Conservation (phyloP, 352 stramenopile genomes). For the Phytophthora agathidicida region DNA sequence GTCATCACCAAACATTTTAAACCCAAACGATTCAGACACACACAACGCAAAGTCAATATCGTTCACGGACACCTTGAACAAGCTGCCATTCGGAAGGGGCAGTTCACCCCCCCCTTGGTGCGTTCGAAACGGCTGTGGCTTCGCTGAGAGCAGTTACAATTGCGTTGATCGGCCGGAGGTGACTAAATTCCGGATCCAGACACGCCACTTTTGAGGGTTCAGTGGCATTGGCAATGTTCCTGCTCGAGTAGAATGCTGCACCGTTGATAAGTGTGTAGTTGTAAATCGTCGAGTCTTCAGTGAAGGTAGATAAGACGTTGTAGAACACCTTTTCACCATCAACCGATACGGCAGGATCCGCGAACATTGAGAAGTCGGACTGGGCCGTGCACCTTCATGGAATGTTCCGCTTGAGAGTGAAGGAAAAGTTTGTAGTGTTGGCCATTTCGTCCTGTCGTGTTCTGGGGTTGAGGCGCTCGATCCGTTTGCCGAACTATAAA, state of each 20-base stretch:
- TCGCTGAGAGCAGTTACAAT: slow-evolving; percentile 2
- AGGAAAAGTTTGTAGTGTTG: slow-evolving; percentile 30
- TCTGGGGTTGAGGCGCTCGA: background rate
- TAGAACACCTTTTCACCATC: slow-evolving; percentile 22
- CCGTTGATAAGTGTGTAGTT: slow-evolving; percentile 34
- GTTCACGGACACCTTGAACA: slow-evolving; percentile 8
- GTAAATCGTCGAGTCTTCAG: slow-evolving; percentile 9
- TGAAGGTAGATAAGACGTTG: slow-evolving; percentile 20
- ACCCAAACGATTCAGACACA: background rate
- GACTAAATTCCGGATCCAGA: background rate
- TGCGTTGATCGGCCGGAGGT: slow-evolving; percentile 6
- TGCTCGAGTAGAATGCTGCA: background rate
- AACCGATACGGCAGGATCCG: slow-evolving; percentile 14
- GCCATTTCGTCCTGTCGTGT: slow-evolving; percentile 13
- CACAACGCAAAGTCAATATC: slow-evolving; percentile 11
- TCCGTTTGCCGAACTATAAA: too few species aligned
- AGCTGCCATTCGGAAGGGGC: background rate
- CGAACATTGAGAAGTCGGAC: slow-evolving; percentile 21
- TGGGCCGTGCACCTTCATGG: slow-evolving; percentile 33
- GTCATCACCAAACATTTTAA: slow-evolving; percentile 16
- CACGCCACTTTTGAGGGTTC: background rate
- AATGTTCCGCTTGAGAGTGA: slow-evolving; percentile 35
- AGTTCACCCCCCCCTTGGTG: slow-evolving; percentile 1
- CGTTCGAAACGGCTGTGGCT: background rate
- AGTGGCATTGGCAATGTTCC: background rate